A percentile compares a stretch with the other conserved stretches of the same genome.
Evolutionary conservation across 495 filamentous ascomycete genomes (phyloP).

Genomic region (Daldinia grandis): DNA sequence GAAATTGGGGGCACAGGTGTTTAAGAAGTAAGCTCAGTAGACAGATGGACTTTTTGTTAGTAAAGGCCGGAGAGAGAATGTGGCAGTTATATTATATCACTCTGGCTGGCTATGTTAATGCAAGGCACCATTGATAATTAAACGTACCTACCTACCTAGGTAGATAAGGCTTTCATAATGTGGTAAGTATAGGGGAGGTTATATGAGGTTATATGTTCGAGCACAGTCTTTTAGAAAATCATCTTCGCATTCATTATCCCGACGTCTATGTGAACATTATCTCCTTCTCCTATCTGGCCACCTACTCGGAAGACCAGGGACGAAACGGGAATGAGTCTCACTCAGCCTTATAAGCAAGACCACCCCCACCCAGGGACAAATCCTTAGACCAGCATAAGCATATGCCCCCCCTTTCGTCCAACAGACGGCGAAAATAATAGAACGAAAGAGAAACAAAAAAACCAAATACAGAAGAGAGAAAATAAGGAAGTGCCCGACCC

Average conservation of each 20-base stretch:
- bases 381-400: not conserved
- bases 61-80: not conserved
- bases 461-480: conserved; percentile 7
- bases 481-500: conserved; percentile 14
- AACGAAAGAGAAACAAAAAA: conserved; percentile 4
- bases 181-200: not conserved
- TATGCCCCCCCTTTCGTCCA: not conserved
- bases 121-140: not conserved
- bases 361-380: not conserved
- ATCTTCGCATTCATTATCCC: conserved; percentile 26
- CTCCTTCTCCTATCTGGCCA: conserved; percentile 1
- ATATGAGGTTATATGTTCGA: not conserved
- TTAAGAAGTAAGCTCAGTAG: conserved; percentile 49
- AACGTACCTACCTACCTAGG: not conserved
- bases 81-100: not conserved
- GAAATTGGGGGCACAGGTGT: conserved; percentile 51
- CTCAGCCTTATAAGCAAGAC: not conserved
- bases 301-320: conserved; percentile 18
- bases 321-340: not conserved
- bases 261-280: conserved; percentile 17
- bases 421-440: not conserved
- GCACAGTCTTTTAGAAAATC: conserved; percentile 3
- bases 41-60: not conserved
- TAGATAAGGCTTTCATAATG: not conserved
- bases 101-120: not conserved